phyloP scores from a whole-genome alignment of 2,329 filamentous ascomycete genomes.

The Gyromitra esculenta region DNA sequence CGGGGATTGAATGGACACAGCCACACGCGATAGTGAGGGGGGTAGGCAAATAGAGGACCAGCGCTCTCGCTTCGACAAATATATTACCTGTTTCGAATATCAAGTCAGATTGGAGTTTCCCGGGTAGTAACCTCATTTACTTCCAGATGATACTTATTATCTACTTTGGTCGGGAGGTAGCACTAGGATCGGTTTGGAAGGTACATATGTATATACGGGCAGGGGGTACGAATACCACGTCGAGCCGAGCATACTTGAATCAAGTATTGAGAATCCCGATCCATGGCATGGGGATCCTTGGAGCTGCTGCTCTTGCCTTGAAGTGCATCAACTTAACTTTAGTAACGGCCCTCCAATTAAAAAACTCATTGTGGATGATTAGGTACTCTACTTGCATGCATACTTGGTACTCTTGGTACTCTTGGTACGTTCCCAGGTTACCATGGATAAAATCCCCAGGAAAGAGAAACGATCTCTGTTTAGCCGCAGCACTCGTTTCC shows the following conservation, averaged over 20 bases:
- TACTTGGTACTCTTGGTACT: neutral
- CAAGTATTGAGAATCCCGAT: constrained; percentile 1
- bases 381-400: neutral
- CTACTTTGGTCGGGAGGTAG: neutral
- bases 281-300: constrained; percentile 6
- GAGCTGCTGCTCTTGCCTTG: neutral
- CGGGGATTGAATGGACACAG: too few relatives aligned
- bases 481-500: neutral
- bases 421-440: neutral
- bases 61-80: neutral
- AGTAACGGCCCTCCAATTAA: constrained; percentile 10
- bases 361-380: neutral
- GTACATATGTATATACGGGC: neutral
- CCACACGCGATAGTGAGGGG: too few relatives aligned
- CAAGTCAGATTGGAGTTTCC: neutral
- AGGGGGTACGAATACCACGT: neutral
- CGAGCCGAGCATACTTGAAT: neutral
- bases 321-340: neutral
- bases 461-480: neutral
- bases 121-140: neutral
- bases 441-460: neutral
- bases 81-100: neutral
- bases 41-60: neutral
- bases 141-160: neutral
- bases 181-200: neutral